Evolutionary conservation across 441 rosid genomes (phyloP).

Genomic region (Erodium trifolium): DNA sequence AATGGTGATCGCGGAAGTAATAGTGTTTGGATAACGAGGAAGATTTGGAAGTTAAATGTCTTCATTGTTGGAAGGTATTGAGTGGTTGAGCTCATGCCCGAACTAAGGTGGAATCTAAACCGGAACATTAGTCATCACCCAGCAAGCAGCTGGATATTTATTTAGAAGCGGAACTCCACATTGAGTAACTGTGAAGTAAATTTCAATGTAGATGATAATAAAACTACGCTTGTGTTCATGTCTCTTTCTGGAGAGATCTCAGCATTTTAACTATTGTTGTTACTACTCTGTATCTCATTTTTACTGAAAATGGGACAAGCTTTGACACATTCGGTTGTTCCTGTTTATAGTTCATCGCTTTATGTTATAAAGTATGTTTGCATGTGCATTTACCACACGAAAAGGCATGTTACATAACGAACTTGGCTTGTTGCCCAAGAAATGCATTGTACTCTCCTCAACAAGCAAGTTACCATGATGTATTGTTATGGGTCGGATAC

Average conservation of each 20-base stretch:
- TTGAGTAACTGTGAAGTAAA: neutral
- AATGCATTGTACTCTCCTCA: neutral
- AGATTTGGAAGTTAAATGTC: neutral
- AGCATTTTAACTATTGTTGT: neutral
- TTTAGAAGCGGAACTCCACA: neutral
- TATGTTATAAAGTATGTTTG: neutral
- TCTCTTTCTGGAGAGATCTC: neutral
- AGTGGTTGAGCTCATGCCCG: neutral
- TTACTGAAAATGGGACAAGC: neutral
- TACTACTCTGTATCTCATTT: neutral
- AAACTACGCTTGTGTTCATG: neutral
- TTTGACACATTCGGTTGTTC: neutral
- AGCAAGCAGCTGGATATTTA: neutral
- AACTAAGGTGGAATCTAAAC: neutral
- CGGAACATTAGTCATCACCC: neutral
- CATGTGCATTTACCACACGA: neutral
- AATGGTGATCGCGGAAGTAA: slow-evolving; percentile 8
- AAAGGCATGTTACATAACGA: neutral
- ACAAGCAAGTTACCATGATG: slow-evolving; percentile 1
- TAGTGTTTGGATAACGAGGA: neutral
- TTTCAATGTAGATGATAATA: slow-evolving; percentile 4
- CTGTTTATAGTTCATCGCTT: neutral
- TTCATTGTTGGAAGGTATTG: slow-evolving; percentile 1
- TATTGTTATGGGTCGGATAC: neutral
- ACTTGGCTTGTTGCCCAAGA: slow-evolving; percentile 2